These are phyloP conservation scores for Carpinus viminea DNA, from an alignment of 306 rosid species.

Conservation along the genomic window DNA sequence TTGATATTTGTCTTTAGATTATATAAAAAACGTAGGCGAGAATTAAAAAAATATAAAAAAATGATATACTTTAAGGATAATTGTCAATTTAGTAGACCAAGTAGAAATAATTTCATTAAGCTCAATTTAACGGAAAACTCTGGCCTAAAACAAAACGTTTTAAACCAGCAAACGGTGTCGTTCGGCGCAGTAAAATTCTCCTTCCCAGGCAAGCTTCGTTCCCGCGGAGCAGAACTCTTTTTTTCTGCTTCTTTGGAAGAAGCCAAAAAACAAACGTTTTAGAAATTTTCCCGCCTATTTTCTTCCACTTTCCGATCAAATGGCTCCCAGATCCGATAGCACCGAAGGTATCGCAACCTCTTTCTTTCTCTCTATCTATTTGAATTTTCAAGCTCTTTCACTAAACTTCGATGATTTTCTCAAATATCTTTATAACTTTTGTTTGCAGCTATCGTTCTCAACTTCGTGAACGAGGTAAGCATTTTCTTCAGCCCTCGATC, in stretches of 20 bases:
- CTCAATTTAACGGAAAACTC: too few species aligned
- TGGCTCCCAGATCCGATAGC: conserved; percentile 86
- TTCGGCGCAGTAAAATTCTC: background rate
- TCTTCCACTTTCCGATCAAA: conserved; percentile 32
- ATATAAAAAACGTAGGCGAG: too few species aligned
- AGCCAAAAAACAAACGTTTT: background rate
- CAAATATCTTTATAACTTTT: background rate
- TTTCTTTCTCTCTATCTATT: background rate
- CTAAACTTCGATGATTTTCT: background rate
- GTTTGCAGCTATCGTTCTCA: conserved; percentile 82
- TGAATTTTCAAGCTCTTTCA: conserved; percentile 8
- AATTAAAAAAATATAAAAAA: too few species aligned
- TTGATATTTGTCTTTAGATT: too few species aligned
- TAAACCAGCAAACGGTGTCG: conserved; percentile 29
- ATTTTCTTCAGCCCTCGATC: background rate
- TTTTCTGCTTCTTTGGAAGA: background rate
- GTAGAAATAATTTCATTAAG: too few species aligned
- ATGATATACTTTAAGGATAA: too few species aligned
- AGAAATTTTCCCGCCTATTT: conserved; percentile 63
- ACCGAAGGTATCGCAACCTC: conserved; percentile 52
- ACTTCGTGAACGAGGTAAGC: conserved; percentile 77
- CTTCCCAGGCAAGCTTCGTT: background rate
- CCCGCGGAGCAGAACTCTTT: background rate
- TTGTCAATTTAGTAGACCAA: too few species aligned
- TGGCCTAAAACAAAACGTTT: too few species aligned